Evolutionary conservation across 495 filamentous ascomycete genomes (phyloP).

Genomic region (Tuber aestivum): DNA sequence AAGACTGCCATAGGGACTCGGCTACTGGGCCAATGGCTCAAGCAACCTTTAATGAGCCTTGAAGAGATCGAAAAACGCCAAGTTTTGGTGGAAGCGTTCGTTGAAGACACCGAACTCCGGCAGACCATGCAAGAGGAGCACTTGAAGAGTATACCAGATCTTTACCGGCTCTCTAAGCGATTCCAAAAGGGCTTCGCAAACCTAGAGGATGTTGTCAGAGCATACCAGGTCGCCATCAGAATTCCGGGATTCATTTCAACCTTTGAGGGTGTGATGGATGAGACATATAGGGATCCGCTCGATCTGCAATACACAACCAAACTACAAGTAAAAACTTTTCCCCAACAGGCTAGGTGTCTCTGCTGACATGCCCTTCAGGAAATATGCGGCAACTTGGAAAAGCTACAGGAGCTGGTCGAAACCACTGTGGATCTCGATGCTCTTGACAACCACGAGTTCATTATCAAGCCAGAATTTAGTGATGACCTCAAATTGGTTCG

Average conservation of each 20-base stretch:
- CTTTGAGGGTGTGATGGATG: conserved; percentile 91
- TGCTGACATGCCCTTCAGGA: conserved; percentile 44
- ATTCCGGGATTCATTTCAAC: conserved; percentile 84
- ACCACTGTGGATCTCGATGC: conserved; percentile 95
- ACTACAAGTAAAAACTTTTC: conserved; percentile 46
- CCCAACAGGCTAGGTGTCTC: conserved; percentile 1
- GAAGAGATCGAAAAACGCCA: conserved; percentile 86
- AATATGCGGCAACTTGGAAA: conserved; percentile 71
- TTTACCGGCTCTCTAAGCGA: conserved; percentile 88
- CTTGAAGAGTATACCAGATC: conserved; percentile 83
- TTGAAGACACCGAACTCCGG: conserved; percentile 83
- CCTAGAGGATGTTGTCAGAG: conserved; percentile 89
- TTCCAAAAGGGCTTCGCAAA: conserved; percentile 88
- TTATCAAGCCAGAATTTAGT: conserved; percentile 98
- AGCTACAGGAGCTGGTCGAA: conserved; percentile 96
- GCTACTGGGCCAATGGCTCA: conserved; percentile 90
- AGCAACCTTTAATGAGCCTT: conserved; percentile 92
- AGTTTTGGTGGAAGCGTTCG: conserved; percentile 91
- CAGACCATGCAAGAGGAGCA: conserved; percentile 99
- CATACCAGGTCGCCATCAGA: conserved; percentile 89
- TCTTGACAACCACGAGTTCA: conserved; percentile 93
- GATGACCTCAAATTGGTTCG: conserved; percentile 80
- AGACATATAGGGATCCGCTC: conserved; percentile 79
- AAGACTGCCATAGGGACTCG: conserved; percentile 92
- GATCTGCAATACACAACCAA: conserved; percentile 85